phyloP scores from a whole-genome alignment of 257 asterid genomes.

The Capsicum chinense region DNA sequence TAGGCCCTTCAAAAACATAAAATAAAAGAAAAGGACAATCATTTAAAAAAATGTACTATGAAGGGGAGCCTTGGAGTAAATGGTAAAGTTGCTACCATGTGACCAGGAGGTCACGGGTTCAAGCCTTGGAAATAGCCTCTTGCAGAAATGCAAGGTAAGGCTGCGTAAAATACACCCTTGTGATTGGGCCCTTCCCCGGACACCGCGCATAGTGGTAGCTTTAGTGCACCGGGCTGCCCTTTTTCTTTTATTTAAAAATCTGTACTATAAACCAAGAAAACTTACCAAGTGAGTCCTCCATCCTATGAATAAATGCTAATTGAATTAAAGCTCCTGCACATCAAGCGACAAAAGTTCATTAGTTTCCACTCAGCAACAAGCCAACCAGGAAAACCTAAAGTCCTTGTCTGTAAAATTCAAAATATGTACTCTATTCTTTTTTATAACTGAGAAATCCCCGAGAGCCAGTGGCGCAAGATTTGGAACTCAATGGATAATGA shows the following conservation, averaged over 20 bases:
- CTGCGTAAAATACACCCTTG: too few relatives aligned
- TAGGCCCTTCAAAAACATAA: conserved; percentile 2
- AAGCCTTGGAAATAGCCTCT: too few relatives aligned
- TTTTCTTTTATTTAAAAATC: neutral
- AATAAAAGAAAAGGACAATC: neutral
- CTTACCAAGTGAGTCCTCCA: conserved; percentile 82
- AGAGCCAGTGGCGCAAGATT: neutral
- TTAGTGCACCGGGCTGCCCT: too few relatives aligned
- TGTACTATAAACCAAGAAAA: conserved; percentile 33
- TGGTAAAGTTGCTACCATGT: too few relatives aligned
- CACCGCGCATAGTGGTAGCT: too few relatives aligned
- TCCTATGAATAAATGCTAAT: conserved; percentile 64
- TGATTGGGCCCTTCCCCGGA: too few relatives aligned
- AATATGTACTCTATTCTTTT: neutral
- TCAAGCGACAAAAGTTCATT: conserved; percentile 31
- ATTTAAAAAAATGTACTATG: neutral
- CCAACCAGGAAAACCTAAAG: conserved; percentile 27
- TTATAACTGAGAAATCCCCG: neutral
- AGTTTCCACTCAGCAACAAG: conserved; percentile 20
- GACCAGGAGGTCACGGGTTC: too few relatives aligned
- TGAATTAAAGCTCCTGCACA: conserved; percentile 73
- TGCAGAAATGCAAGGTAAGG: too few relatives aligned
- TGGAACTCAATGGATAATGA: neutral
- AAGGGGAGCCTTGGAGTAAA: neutral
- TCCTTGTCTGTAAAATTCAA: conserved; percentile 1